phyloP scores from a whole-genome alignment of 2,329 filamentous ascomycete genomes.

The Alternaria sp. region DNA sequence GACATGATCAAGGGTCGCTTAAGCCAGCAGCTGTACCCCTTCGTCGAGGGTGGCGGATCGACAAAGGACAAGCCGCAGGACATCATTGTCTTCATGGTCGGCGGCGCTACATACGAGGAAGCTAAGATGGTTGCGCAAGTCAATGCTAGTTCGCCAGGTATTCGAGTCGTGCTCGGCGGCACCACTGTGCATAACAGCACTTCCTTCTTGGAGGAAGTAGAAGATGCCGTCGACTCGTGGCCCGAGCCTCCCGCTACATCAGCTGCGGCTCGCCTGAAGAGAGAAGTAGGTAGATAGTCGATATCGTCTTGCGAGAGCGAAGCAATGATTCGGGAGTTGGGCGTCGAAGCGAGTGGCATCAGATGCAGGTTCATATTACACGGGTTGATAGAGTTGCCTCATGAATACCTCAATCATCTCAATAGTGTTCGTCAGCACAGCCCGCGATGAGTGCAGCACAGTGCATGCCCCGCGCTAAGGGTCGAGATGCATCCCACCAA shows the following conservation, averaged over 20 bases:
- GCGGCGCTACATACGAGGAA: slow-evolving; percentile 94
- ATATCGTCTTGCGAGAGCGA: not conserved
- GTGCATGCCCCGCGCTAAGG: slow-evolving; percentile 2
- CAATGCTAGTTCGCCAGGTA: slow-evolving; percentile 86
- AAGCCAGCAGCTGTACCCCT: slow-evolving; percentile 87
- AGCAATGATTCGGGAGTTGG: not conserved
- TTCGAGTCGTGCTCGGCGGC: slow-evolving; percentile 87
- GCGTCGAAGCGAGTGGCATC: not conserved
- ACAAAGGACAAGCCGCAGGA: slow-evolving; percentile 97
- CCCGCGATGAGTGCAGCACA: not conserved
- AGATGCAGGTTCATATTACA: not conserved
- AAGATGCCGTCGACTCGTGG: slow-evolving; percentile 87
- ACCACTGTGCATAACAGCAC: slow-evolving; percentile 87
- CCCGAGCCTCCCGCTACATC: slow-evolving; percentile 65
- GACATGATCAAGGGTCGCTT: slow-evolving; percentile 91
- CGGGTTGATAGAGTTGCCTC: not conserved
- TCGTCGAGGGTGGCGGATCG: slow-evolving; percentile 84
- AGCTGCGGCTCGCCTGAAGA: slow-evolving; percentile 66
- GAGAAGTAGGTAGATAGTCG: slow-evolving; percentile 61
- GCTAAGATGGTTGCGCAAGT: slow-evolving; percentile 95
- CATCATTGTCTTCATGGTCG: slow-evolving; percentile 91
- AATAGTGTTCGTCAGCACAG: not conserved
- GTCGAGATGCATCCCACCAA: slow-evolving; percentile 2
- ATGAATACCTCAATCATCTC: not conserved
- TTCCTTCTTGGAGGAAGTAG: slow-evolving; percentile 88